phyloP scores from a whole-genome alignment of 2,329 filamentous ascomycete species.

The Macrophomina tecta region DNA sequence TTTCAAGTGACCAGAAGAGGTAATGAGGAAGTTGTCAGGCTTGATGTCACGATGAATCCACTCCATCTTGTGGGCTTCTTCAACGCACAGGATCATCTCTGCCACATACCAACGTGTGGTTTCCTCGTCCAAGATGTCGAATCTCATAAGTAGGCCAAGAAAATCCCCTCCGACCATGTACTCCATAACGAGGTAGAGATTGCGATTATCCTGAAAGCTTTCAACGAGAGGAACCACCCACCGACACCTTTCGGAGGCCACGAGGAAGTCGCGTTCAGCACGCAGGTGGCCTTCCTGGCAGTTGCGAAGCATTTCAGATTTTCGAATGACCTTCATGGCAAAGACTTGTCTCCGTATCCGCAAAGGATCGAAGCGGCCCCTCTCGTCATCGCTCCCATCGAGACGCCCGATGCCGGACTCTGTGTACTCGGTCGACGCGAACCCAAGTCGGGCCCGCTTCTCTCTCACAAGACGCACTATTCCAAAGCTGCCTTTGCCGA shows the following conservation, averaged over 20 bases:
- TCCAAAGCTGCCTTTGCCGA: constrained; percentile 94
- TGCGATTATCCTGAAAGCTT: constrained; percentile 85
- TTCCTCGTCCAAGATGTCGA: constrained; percentile 79
- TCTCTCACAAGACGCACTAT: constrained; percentile 86
- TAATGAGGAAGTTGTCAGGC: constrained; percentile 95
- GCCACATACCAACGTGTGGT: constrained; percentile 87
- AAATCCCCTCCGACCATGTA: constrained; percentile 99
- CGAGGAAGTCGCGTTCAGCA: constrained; percentile 90
- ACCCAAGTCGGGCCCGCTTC: constrained; percentile 41
- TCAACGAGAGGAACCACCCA: constrained; percentile 90
- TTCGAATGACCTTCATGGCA: constrained; percentile 97
- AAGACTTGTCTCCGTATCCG: constrained; percentile 67
- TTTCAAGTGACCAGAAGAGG: constrained; percentile 85
- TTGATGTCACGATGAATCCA: constrained; percentile 98
- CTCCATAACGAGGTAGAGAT: constrained; percentile 94
- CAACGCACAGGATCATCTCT: constrained; percentile 94
- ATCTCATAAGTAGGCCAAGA: constrained; percentile 81
- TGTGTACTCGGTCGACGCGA: constrained; percentile 27
- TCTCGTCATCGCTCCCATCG: constrained; percentile 27
- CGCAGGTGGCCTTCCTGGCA: constrained; percentile 91
- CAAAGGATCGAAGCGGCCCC: constrained; percentile 10
- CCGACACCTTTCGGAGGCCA: constrained; percentile 82
- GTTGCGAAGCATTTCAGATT: constrained; percentile 88
- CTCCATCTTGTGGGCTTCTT: constrained; percentile 84
- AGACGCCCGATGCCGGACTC: constrained; percentile 30